Percentiles rank a stretch among this genome's conserved stretches.
These are phyloP conservation scores for Penicillium olsonii DNA, from an alignment of 2,329 filamentous ascomycete species.

Conservation along the genomic window DNA sequence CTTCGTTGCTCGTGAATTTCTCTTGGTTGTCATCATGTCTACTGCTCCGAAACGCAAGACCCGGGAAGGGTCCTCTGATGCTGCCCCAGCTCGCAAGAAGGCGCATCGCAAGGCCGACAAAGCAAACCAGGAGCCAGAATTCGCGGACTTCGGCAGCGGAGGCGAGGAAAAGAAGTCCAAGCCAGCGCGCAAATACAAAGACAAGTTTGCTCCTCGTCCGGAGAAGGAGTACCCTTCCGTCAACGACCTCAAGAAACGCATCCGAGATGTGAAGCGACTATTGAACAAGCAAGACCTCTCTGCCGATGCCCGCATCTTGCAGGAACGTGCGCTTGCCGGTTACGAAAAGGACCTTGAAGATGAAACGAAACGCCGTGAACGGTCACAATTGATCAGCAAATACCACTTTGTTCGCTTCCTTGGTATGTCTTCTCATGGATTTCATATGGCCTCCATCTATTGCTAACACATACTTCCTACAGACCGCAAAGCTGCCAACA, in stretches of 20 bases:
- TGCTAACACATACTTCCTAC: conserved; percentile 11
- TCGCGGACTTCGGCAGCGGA: conserved; percentile 13
- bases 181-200: conserved; percentile 20
- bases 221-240: conserved; percentile 39
- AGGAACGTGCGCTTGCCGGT: conserved; percentile 60
- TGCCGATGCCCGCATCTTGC: conserved; percentile 57
- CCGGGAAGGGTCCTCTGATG: conserved; percentile 29
- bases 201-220: conserved; percentile 21
- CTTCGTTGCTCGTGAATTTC: conserved; percentile 7
- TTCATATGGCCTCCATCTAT: background rate
- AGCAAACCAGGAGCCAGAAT: conserved; percentile 12
- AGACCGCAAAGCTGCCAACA: conserved; percentile 47
- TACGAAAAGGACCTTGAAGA: conserved; percentile 58
- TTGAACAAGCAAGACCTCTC: conserved; percentile 53
- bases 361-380: conserved; percentile 51
- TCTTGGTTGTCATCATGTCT: conserved; percentile 17
- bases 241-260: conserved; percentile 57
- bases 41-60: conserved; percentile 32
- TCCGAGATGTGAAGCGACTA: conserved; percentile 58
- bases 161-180: conserved; percentile 9
- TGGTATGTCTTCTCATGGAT: conserved; percentile 35
- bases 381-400: conserved; percentile 58
- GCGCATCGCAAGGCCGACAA: conserved; percentile 17
- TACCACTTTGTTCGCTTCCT: conserved; percentile 70
- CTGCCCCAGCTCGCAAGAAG: conserved; percentile 27